These are phyloP conservation scores for Mrakia gelida DNA, from an alignment of 768 basidiomycete species.

Conservation along the genomic window DNA sequence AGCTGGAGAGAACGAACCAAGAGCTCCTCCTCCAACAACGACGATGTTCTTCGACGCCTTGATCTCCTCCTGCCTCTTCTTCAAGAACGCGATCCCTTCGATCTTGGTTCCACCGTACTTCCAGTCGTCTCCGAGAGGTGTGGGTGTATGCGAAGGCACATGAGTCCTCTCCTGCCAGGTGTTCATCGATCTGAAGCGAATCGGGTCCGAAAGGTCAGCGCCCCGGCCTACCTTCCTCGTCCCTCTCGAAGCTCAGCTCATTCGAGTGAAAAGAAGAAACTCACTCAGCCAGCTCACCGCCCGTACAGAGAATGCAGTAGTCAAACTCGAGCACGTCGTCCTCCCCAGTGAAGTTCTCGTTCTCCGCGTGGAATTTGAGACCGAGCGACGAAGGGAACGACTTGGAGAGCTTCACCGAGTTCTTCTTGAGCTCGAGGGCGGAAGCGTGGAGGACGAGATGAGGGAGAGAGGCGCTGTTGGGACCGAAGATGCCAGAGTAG, in stretches of 20 bases:
- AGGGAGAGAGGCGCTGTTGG: not conserved
- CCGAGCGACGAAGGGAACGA: not conserved
- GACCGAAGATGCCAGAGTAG: not conserved
- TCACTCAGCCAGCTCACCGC: not conserved
- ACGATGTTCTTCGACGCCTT: not conserved
- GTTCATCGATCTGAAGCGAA: not conserved
- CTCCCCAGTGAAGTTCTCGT: not conserved
- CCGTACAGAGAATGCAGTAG: not conserved
- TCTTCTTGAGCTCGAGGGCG: not conserved
- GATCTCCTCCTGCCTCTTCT: not conserved
- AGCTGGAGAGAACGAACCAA: not conserved
- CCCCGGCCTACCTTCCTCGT: too few species aligned
- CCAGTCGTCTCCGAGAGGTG: not conserved
- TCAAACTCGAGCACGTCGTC: not conserved
- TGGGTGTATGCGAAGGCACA: not conserved
- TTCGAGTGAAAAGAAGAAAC: too few species aligned
- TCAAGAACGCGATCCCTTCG: not conserved
- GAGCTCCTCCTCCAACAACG: not conserved
- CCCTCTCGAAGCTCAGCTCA: too few species aligned
- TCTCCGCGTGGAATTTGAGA: not conserved
- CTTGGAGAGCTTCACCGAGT: not conserved
- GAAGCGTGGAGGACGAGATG: not conserved
- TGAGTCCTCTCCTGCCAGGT: not conserved
- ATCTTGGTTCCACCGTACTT: not conserved
- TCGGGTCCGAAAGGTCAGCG: too few species aligned